These are phyloP conservation scores for Leccinum pachyderme DNA, from an alignment of 1,284 basidiomycete genomes.

Conservation along the genomic window DNA sequence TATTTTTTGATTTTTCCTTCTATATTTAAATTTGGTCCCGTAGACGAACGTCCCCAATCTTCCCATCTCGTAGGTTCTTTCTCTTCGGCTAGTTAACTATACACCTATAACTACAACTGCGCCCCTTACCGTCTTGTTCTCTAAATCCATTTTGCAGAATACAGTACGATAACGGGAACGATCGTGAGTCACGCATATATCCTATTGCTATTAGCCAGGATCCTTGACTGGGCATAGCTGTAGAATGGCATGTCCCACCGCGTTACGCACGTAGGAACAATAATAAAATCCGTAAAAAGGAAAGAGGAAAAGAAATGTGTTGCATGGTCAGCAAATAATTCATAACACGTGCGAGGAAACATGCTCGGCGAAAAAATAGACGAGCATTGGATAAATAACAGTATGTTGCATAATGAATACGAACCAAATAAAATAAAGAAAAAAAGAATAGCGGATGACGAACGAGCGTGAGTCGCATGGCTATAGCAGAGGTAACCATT, in stretches of 20 bases:
- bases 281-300: conserved; percentile 3
- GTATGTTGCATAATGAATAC: conserved; percentile 7
- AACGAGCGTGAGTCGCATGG: conserved; percentile 6
- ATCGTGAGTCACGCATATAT: neutral
- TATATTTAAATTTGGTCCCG: neutral
- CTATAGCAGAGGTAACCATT: conserved; percentile 76
- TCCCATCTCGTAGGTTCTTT: neutral
- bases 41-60: neutral
- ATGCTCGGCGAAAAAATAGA: neutral
- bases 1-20: neutral
- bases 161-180: neutral
- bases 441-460: neutral
- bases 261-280: neutral
- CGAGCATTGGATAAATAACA: conserved; percentile 4
- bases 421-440: neutral
- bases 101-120: neutral
- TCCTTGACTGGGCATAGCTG: neutral
- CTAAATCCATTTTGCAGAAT: neutral
- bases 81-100: neutral
- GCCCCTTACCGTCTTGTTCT: neutral
- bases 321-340: neutral
- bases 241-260: neutral
- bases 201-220: neutral
- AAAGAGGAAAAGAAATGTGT: neutral
- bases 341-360: conserved; percentile 5